These are phyloP conservation scores for Backusella sp. DNA, from an alignment of 192 early-diverging fungal genomes.

Conservation along the genomic window DNA sequence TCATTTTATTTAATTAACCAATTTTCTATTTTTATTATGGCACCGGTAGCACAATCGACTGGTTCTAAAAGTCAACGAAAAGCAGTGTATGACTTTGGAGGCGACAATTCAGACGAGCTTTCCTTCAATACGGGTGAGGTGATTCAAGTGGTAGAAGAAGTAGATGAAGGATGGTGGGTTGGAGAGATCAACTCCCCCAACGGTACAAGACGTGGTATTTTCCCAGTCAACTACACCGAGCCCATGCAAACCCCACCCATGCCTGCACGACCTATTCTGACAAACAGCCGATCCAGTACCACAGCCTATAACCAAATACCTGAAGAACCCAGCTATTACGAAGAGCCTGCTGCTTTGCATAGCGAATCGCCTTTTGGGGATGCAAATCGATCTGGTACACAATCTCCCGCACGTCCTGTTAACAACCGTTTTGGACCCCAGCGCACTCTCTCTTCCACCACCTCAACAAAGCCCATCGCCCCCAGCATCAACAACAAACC, in stretches of 20 bases:
- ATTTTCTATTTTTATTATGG: slow-evolving; percentile 9
- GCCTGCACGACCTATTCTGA: not conserved
- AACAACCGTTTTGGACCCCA: not conserved
- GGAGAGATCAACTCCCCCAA: slow-evolving; percentile 65
- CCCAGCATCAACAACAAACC: not conserved
- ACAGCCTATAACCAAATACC: not conserved
- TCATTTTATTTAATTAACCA: not conserved
- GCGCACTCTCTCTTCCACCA: not conserved
- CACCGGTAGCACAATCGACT: slow-evolving; percentile 15
- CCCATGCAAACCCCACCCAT: slow-evolving; percentile 26
- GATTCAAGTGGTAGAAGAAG: slow-evolving; percentile 81
- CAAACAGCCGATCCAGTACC: not conserved
- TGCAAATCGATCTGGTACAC: not conserved
- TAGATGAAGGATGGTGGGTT: slow-evolving; percentile 96
- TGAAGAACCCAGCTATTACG: not conserved
- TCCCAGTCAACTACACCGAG: slow-evolving; percentile 92
- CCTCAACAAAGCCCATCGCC: not conserved
- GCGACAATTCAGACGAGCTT: slow-evolving; percentile 78
- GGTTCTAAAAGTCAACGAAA: slow-evolving; percentile 59
- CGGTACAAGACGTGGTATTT: slow-evolving; percentile 66
- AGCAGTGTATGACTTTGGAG: slow-evolving; percentile 83
- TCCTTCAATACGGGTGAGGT: slow-evolving; percentile 83
- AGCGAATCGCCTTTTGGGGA: not conserved
- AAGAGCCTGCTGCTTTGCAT: not conserved
- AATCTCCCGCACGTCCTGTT: not conserved